Evolutionary conservation across 768 basidiomycete genomes (phyloP).

Genomic region (Mycena venus): DNA sequence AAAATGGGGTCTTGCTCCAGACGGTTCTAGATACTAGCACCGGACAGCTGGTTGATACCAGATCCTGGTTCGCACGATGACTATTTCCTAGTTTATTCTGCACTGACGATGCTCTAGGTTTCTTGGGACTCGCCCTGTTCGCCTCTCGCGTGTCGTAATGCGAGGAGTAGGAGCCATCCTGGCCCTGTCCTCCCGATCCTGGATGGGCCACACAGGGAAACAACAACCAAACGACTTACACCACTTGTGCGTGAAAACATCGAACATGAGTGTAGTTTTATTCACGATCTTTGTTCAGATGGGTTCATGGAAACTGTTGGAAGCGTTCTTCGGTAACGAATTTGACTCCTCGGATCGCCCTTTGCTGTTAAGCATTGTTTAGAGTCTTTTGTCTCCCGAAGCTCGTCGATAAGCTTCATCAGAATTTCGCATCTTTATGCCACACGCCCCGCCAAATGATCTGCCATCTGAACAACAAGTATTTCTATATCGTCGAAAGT

Average conservation of each 20-base stretch:
- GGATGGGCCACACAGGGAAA: not conserved
- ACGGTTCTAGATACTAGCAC: conserved; percentile 90
- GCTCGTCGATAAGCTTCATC: conserved; percentile 93
- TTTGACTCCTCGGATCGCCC: not conserved
- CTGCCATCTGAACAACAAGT: conserved; percentile 82
- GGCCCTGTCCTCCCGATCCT: not conserved
- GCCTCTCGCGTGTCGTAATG: not conserved
- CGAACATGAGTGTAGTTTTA: conserved; percentile 1
- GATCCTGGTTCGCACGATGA: conserved; percentile 78
- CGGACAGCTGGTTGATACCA: conserved; percentile 94
- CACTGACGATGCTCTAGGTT: not conserved
- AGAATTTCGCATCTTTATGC: conserved; percentile 87
- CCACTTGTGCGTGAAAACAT: not conserved
- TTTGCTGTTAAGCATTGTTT: not conserved
- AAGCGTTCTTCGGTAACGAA: not conserved
- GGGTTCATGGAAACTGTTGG: not conserved
- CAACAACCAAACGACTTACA: not conserved
- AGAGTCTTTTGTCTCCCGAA: conserved; percentile 97
- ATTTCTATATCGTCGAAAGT: conserved; percentile 92
- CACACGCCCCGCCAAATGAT: conserved; percentile 97
- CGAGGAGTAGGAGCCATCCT: not conserved
- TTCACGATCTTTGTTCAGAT: not conserved
- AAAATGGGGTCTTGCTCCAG: conserved; percentile 52
- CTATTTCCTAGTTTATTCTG: not conserved
- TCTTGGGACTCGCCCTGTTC: conserved; percentile 1